Conservation (phyloP, 495 filamentous ascomycete species). For the Sphaerosporella brunnea region DNA sequence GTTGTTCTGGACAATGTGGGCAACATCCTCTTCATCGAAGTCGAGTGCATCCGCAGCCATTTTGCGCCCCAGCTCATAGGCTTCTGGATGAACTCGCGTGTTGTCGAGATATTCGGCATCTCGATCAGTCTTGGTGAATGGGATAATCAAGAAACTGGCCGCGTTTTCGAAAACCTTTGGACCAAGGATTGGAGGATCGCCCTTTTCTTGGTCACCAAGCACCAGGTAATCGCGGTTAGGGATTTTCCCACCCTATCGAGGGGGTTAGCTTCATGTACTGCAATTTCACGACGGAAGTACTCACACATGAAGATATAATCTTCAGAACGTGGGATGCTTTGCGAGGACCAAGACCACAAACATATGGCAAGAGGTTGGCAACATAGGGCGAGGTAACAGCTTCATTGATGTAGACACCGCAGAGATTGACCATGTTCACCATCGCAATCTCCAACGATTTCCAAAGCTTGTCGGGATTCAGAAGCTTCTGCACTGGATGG, state of each 20-base stretch:
- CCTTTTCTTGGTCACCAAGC: constrained; percentile 64
- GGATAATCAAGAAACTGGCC: constrained; percentile 81
- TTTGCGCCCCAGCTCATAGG: constrained; percentile 91
- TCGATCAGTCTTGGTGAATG: constrained; percentile 60
- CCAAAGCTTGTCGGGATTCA: constrained; percentile 67
- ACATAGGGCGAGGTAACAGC: constrained; percentile 52
- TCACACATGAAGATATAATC: constrained; percentile 58
- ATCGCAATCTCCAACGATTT: constrained; percentile 80
- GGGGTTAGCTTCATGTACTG: neutral
- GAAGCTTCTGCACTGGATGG: constrained; percentile 71
- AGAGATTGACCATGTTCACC: constrained; percentile 95
- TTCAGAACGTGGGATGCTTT: constrained; percentile 80
- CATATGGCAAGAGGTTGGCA: constrained; percentile 74
- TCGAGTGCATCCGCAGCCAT: constrained; percentile 96
- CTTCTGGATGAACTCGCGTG: constrained; percentile 90
- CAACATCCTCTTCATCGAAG: constrained; percentile 92
- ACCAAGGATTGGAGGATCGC: constrained; percentile 38
- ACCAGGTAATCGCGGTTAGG: constrained; percentile 58
- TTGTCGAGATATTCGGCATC: constrained; percentile 85
- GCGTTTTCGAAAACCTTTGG: constrained; percentile 89
- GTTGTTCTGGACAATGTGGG: constrained; percentile 75
- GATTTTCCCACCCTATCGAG: constrained; percentile 47
- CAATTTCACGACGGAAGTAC: constrained; percentile 11
- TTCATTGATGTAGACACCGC: constrained; percentile 86
- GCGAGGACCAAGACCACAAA: constrained; percentile 81